phyloP scores from a whole-genome alignment of 2,329 filamentous ascomycete genomes.

The Beauveria sp. region DNA sequence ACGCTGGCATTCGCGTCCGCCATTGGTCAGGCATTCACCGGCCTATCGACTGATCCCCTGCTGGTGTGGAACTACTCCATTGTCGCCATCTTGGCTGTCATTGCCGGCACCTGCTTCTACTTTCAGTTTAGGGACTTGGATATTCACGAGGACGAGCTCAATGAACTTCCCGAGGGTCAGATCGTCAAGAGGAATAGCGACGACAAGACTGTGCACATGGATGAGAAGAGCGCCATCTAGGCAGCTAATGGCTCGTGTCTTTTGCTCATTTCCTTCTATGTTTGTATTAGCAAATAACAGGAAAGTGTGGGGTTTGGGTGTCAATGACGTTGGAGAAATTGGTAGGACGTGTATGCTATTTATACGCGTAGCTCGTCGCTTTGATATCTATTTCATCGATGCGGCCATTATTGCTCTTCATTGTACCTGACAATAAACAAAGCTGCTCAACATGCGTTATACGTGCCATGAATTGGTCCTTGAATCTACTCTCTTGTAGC shows the following conservation, averaged over 20 bases:
- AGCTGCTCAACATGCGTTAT: too few relatives aligned
- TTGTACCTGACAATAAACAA: too few relatives aligned
- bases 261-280: neutral
- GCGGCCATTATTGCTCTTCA: too few relatives aligned
- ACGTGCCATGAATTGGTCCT: too few relatives aligned
- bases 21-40: conserved; percentile 50
- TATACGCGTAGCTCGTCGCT: too few relatives aligned
- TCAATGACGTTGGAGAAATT: too few relatives aligned
- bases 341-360: too few relatives aligned
- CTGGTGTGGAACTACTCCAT: conserved; percentile 67
- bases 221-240: conserved; percentile 3
- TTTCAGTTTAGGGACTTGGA: conserved; percentile 56
- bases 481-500: neutral
- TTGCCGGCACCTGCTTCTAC: conserved; percentile 63
- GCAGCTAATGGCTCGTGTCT: too few relatives aligned
- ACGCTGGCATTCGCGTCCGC: conserved; percentile 61
- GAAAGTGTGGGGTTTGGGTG: too few relatives aligned
- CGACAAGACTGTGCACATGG: conserved; percentile 1
- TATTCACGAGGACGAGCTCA: conserved; percentile 57
- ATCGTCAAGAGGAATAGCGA: conserved; percentile 1
- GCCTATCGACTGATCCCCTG: conserved; percentile 48
- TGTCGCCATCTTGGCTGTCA: conserved; percentile 56
- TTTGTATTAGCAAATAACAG: neutral
- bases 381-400: too few relatives aligned
- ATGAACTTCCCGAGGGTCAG: conserved; percentile 39